Base-by-base conservation (phyloP, 1,139 yeast species). In the Zygoascus hellenicus region DNA sequence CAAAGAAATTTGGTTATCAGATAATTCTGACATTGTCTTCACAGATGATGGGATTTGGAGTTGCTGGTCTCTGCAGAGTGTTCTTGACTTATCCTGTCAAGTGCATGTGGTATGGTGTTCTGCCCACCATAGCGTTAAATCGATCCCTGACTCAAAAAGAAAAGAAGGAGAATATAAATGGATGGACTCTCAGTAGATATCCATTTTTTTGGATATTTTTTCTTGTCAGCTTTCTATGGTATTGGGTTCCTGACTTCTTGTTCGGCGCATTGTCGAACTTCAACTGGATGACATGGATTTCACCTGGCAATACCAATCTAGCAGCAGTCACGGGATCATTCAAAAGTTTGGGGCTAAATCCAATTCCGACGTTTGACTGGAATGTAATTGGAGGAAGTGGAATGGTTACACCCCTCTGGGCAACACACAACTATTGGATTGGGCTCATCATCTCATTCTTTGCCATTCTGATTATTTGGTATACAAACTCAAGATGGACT, bases 231-330 rank as follows among this genome's bases (percentile, higher is more conserved):
- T 78, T 79, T 53, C 32, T 66, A 11, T 80, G 75, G 62, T 75
- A 69, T 58, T 81, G 84, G 83, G 38, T 80, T 15, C 86, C 86
- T 11, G 67, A 69, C 48, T 78, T 70, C 51, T 53, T 79, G 7
- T 76, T 78, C 58, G 61, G 63, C 39, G 80, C 80, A 0, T 60
- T 80, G 13, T 70, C 77, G 2, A 64, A 67, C 13, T 80, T 80
- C 63, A 78, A 76, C 59, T 80, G 85, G 84, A 72, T 76, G 61
- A 74, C 80, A 3, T 81, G 86, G 86, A 78, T 80, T 43, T 65
- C 70, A 3, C 84, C 84, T 15, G 55, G 70, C 33, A 80, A 77
- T 58, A 67, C 75, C 54, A 71, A 73, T 48, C 62, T 81, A 43
- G 82, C 80, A 9, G 66, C 69, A 9, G 66, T 81, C 36, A 77